These are phyloP conservation scores for Lavandula angustifolia DNA, from an alignment of 257 asterid genomes.

Conservation along the genomic window DNA sequence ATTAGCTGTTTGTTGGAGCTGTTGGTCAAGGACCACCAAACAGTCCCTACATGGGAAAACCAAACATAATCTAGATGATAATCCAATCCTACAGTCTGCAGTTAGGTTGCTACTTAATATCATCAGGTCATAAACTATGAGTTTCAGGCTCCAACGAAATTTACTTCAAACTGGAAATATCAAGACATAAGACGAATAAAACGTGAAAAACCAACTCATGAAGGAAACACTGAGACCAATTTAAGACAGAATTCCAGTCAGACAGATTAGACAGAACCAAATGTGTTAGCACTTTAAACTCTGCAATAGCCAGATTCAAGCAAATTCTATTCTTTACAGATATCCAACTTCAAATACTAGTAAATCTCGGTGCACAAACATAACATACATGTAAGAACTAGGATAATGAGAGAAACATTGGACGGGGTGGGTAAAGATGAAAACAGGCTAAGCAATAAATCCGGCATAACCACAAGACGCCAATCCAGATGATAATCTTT, in stretches of 20 bases:
- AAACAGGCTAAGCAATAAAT: constrained; percentile 10
- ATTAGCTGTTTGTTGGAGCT: no score
- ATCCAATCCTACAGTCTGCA: no score
- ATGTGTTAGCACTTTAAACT: not conserved
- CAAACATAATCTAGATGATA: not conserved
- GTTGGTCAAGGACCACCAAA: constrained; percentile 13
- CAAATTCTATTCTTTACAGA: constrained; percentile 27
- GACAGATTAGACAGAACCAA: not conserved
- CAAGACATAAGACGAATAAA: no score
- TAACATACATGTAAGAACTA: constrained; percentile 27
- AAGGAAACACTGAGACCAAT: no score
- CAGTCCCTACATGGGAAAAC: not conserved
- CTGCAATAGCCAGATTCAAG: constrained; percentile 3
- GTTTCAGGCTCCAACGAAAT: no score
- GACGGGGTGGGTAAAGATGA: constrained; percentile 14
- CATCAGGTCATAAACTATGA: no score
- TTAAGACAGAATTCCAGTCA: no score
- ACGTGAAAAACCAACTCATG: no score
- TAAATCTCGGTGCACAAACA: constrained; percentile 28
- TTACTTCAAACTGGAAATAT: no score
- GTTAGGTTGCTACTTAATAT: no score
- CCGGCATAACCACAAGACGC: constrained; percentile 17
- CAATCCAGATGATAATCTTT: not conserved
- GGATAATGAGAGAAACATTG: constrained; percentile 12
- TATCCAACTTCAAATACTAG: constrained; percentile 32